A percentile compares a stretch with the other conserved stretches of the same genome.
phyloP scores from a whole-genome alignment of 1,284 basidiomycete genomes.

The Hymenochaete sp. region DNA sequence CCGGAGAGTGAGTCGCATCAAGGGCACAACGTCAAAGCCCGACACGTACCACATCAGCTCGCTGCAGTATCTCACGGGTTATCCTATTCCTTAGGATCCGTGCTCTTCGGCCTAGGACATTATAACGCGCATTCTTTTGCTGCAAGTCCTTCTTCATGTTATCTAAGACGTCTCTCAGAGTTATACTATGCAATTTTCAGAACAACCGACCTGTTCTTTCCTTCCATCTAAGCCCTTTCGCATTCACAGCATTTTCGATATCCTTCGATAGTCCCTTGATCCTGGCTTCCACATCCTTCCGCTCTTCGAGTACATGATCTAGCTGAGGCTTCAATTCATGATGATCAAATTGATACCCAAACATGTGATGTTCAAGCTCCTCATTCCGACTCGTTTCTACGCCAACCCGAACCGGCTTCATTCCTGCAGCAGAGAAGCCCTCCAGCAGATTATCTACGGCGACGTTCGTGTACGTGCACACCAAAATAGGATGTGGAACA shows the following conservation, averaged over 20 bases:
- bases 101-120: conserved; percentile 31
- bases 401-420: conserved; percentile 75
- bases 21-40: not conserved
- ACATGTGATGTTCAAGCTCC: conserved; percentile 49
- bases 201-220: conserved; percentile 18
- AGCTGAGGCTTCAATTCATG: conserved; percentile 50
- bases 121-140: conserved; percentile 2
- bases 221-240: conserved; percentile 22
- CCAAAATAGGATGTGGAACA: conserved; percentile 76
- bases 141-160: conserved; percentile 10
- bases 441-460: conserved; percentile 92
- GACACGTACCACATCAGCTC: conserved; percentile 65
- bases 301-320: conserved; percentile 31
- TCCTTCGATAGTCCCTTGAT: not conserved
- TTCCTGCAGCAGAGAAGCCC: conserved; percentile 51
- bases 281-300: conserved; percentile 25
- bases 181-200: too few relatives aligned
- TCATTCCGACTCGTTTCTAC: conserved; percentile 52
- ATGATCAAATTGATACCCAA: conserved; percentile 56
- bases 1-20: conserved; percentile 13
- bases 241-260: not conserved
- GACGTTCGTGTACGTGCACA: conserved; percentile 90
- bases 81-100: conserved; percentile 47
- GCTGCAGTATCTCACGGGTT: conserved; percentile 48
- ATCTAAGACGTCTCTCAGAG: conserved; percentile 1